These are phyloP conservation scores for Akanthomyces uredinophilus DNA, from an alignment of 2,329 filamentous ascomycete genomes.

Conservation along the genomic window DNA sequence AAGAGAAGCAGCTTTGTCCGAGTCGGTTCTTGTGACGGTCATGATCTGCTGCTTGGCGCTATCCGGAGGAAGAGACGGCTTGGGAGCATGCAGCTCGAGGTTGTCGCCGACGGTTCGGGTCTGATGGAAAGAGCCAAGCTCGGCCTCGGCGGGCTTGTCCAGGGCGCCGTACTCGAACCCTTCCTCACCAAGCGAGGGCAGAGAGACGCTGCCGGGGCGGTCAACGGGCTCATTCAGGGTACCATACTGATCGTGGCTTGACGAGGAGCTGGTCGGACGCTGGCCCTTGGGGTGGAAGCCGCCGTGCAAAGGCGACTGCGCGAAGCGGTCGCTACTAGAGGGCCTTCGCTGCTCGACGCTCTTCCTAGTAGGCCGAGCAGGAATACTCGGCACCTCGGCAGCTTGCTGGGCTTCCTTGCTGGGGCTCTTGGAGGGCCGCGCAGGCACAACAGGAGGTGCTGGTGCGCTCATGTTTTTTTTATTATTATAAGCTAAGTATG, in stretches of 20 bases:
- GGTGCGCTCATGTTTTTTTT: conserved; percentile 43
- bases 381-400: conserved; percentile 47
- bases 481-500: neutral
- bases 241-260: conserved; percentile 29
- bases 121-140: conserved; percentile 55
- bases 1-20: conserved; percentile 76
- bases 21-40: conserved; percentile 84
- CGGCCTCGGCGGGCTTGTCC: conserved; percentile 37
- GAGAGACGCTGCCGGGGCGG: conserved; percentile 69
- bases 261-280: conserved; percentile 29
- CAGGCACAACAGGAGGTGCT: conserved; percentile 50
- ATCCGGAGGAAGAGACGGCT: conserved; percentile 73
- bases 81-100: conserved; percentile 82
- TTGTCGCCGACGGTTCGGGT: conserved; percentile 75
- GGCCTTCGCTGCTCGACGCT: conserved; percentile 72
- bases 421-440: conserved; percentile 48
- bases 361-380: conserved; percentile 68
- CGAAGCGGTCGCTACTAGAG: conserved; percentile 71
- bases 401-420: conserved; percentile 38
- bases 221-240: conserved; percentile 40
- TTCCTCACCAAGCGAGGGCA: conserved; percentile 85
- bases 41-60: conserved; percentile 81
- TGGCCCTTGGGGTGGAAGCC: conserved; percentile 47
- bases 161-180: conserved; percentile 75
- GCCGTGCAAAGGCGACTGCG: conserved; percentile 81